Evolutionary conservation across 805 yeast species (phyloP).

Genomic region (Yarrowia deformans): DNA sequence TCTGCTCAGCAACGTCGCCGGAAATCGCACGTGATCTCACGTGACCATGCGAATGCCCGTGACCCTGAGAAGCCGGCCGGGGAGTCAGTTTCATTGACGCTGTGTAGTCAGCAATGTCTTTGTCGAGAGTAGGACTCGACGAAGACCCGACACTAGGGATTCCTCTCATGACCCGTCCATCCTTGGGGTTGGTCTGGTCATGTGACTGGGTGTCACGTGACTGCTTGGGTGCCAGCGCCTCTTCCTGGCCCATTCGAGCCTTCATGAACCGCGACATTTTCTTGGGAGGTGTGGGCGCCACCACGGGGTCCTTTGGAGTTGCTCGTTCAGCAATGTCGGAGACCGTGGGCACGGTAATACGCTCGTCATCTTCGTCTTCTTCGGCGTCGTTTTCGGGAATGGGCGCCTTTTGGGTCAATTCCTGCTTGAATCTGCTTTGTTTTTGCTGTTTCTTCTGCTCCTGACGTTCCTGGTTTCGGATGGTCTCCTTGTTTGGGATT

Average conservation of each 20-base stretch:
- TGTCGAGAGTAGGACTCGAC: neutral
- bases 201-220: slow-evolving; percentile 14
- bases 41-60: slow-evolving; percentile 18
- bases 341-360: slow-evolving; percentile 3
- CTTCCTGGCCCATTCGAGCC: slow-evolving; percentile 18
- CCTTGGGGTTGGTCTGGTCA: slow-evolving; percentile 24
- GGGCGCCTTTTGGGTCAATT: neutral
- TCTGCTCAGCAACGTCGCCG: neutral
- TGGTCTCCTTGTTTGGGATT: slow-evolving; percentile 37
- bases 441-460: slow-evolving; percentile 18
- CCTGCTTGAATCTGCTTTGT: slow-evolving; percentile 26
- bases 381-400: neutral
- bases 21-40: slow-evolving; percentile 16
- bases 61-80: slow-evolving; percentile 6
- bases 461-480: slow-evolving; percentile 27
- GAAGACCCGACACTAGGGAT: slow-evolving; percentile 3
- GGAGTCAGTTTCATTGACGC: slow-evolving; percentile 16
- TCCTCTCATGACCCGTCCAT: neutral
- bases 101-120: neutral
- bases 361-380: slow-evolving; percentile 9
- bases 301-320: neutral
- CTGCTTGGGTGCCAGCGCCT: neutral
- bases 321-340: slow-evolving; percentile 18
- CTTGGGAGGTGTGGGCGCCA: neutral
- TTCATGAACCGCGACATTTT: slow-evolving; percentile 30